phyloP scores from a whole-genome alignment of 2,329 filamentous ascomycete genomes.

The Ophiocordyceps polyrhachis-furcata region DNA sequence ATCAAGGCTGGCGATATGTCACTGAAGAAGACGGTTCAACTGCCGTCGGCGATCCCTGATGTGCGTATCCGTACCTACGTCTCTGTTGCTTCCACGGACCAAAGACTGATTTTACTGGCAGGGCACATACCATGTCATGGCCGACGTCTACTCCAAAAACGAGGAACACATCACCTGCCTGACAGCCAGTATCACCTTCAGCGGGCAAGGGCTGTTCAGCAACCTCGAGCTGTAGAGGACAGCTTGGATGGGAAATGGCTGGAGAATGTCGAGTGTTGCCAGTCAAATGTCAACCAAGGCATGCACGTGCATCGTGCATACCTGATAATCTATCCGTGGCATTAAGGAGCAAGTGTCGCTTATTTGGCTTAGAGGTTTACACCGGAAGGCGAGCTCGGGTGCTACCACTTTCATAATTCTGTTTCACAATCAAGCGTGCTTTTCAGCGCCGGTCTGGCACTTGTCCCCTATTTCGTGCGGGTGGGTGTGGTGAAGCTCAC shows the following conservation, averaged over 20 bases:
- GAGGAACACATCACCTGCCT: constrained; percentile 70
- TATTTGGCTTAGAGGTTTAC: too few relatives aligned
- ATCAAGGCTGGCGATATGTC: constrained; percentile 58
- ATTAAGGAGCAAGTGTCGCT: too few relatives aligned
- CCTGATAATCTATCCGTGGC: too few relatives aligned
- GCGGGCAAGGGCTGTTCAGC: constrained; percentile 17
- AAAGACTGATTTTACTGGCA: constrained; percentile 17
- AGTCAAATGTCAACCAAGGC: too few relatives aligned
- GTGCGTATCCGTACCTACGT: constrained; percentile 36
- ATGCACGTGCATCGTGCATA: too few relatives aligned
- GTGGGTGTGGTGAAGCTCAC: too few relatives aligned
- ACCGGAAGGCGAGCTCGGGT: too few relatives aligned
- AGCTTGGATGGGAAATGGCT: background rate
- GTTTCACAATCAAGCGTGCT: too few relatives aligned
- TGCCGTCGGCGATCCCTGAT: constrained; percentile 75
- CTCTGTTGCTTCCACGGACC: background rate
- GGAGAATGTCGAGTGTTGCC: background rate
- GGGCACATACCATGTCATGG: constrained; percentile 80
- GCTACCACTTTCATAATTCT: too few relatives aligned
- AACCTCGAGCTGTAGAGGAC: constrained; percentile 21
- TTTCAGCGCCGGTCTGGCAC: too few relatives aligned
- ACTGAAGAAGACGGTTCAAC: constrained; percentile 63
- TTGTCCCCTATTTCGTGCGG: too few relatives aligned
- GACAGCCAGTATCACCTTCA: constrained; percentile 51
- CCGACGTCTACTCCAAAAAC: constrained; percentile 64